These are phyloP conservation scores for Cucumis melo DNA, from an alignment of 306 rosid species.

Conservation along the genomic window DNA sequence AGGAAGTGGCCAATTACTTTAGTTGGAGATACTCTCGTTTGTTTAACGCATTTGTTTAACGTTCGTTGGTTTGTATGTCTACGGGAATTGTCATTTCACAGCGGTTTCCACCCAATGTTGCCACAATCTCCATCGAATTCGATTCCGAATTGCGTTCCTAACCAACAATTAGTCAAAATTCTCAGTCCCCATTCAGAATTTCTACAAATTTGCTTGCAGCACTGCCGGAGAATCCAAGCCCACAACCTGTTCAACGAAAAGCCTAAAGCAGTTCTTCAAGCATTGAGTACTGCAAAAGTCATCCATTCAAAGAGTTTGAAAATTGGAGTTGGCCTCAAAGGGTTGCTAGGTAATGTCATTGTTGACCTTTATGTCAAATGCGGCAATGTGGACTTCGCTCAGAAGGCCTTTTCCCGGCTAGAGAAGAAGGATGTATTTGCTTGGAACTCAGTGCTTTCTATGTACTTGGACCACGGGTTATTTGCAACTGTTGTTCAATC, in stretches of 20 bases:
- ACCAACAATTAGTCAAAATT: background rate
- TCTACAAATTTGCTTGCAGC: constrained; percentile 16
- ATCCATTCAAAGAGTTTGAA: constrained; percentile 33
- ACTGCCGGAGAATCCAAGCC: constrained; percentile 22
- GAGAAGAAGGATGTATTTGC: constrained; percentile 37
- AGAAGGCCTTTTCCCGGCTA: constrained; percentile 34
- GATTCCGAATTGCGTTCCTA: background rate
- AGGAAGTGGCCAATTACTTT: no score
- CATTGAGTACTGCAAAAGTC: constrained; percentile 20
- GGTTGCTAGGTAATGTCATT: constrained; percentile 39
- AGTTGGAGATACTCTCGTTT: no score
- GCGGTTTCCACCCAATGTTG: background rate
- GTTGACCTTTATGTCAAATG: constrained; percentile 30
- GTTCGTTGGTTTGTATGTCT: no score
- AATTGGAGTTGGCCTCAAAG: constrained; percentile 23
- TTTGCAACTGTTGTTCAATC: constrained; percentile 15
- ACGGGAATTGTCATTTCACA: no score
- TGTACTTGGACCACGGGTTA: constrained; percentile 30
- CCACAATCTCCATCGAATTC: background rate
- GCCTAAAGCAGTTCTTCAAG: constrained; percentile 20
- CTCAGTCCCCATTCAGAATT: background rate
- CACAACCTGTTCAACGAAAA: constrained; percentile 27
- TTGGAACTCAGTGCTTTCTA: constrained; percentile 52
- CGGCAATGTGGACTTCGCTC: constrained; percentile 26
- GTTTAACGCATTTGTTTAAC: no score